Evolutionary conservation across 129 eudicot species (phyloP), one percentile per base, ranked within the genome.

Genomic region (Tanacetum coccineum): DNA sequence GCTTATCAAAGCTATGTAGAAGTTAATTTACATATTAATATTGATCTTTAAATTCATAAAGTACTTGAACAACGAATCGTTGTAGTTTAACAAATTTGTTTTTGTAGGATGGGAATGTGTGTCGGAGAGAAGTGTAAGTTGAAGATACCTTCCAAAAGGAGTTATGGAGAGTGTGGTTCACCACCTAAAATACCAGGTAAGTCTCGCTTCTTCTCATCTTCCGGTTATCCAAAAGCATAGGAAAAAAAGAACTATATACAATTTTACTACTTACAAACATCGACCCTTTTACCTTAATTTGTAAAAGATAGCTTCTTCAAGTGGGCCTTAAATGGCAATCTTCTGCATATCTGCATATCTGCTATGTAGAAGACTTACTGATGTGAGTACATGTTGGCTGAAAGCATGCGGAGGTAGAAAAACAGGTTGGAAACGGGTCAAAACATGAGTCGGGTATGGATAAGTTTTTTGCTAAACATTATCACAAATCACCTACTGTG

Each of bases 181-280:
- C 99, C 99, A 8, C 99, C 99, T 59, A 79, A 73, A 36, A 93
- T 93, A 69, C 95, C 95, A 80, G 99, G 99, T 93, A 81, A 67
- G 15, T 0, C 30, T 36, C 39, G 3, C 12, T 6, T 6, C 19
- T 47, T 6, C 19, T 47, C 40, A 56, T 66, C 60, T 21, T 52
- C 9, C 25, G 1, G 8, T 30, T 63, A 0, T 25, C 63, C 15
- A 20, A 48, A 59, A 13, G 17, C 32, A 21, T 28, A 32, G 54
- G 3, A 19, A 62, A 62, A 70, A 9, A 58, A 44, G 4, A n/a
- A 44, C 28, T 6, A 39, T 20, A 4, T 13, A 44, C 12, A 42
- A 6, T 32, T 32, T 4, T 30, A 4, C 36, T 30, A 30, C 4
- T 30, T 30, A 4, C 36, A 30, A 4, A 30, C 0, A 30, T 0